Evolutionary conservation across 129 eudicot genomes (phyloP).

Genomic region (Helianthus annuus): HanXRQr2.0-SUNRISE NC_035445.2:45529129-45529628

Average conservation of each 20-base stretch:
- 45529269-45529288: background rate
- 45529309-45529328: background rate
- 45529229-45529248: no score
- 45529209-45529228: no score
- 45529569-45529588: slow-evolving; percentile 3
- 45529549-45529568: background rate
- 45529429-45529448: background rate
- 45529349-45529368: background rate
- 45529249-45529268: no score
- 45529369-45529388: slow-evolving; percentile 3
- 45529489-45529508: background rate
- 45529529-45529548: slow-evolving; percentile 5
- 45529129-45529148: no score
- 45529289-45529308: no score
- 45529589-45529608: slow-evolving; percentile 2
- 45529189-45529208: no score
- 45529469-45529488: no score
- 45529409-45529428: slow-evolving; percentile 5
- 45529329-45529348: background rate
- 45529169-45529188: no score
- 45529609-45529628: slow-evolving; percentile 5
- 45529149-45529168: no score
- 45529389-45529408: slow-evolving; percentile 8
- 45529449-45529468: no score
- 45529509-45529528: background rate